Evolutionary conservation across 305 asterid genomes (phyloP), one percentile per base, ranked within the genome.

Genomic region (Nicotiana rustica): DNA sequence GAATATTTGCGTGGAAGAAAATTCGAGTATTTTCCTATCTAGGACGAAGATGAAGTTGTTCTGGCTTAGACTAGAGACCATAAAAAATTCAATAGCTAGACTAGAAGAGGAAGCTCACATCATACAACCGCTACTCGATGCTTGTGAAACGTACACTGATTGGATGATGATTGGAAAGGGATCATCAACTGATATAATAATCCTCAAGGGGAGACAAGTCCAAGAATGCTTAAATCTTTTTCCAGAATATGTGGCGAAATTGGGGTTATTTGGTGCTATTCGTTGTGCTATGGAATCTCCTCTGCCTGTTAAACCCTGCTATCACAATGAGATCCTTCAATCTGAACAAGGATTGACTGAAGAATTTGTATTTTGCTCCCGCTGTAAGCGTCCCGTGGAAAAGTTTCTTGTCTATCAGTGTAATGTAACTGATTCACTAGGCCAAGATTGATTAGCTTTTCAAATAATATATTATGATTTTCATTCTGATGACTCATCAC

Each of bases 151-250:
- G 6, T 67, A 71, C 8, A 73, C 86, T 4, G 88, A 87, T 10
- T 94, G 97, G 97, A 86, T 81, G 33, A 73, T 94, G 62, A 84
- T 94, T 1, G 93, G 95, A 9, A 77, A 78, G 12, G 93, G 91
- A 36, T 78, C 86, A 18, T 89, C 90, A 38, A 71, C 69, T 29
- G 91, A 85, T 35, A 57, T 82, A 57, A 47, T 83, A 68, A 86
- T 82, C 82, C 89, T 93, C 38, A 83, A 89, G 38, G 90, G 47
- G 73, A 86, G 33, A 52, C 65, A 80, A 69, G 81, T 90, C 15
- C 69, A 62, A 10, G 83, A 82, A 77, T 91, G 89, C 82, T 60
- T 88, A 10, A 85, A 84, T 15, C 47, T 38, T 38, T 59, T 87
- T 68, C 86, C 88, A 0, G 77, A 31, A 35, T 90, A 82, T 29